Base-by-base conservation (phyloP, 176 grass and related monocot species). In the Paspalum notatum region DNA sequence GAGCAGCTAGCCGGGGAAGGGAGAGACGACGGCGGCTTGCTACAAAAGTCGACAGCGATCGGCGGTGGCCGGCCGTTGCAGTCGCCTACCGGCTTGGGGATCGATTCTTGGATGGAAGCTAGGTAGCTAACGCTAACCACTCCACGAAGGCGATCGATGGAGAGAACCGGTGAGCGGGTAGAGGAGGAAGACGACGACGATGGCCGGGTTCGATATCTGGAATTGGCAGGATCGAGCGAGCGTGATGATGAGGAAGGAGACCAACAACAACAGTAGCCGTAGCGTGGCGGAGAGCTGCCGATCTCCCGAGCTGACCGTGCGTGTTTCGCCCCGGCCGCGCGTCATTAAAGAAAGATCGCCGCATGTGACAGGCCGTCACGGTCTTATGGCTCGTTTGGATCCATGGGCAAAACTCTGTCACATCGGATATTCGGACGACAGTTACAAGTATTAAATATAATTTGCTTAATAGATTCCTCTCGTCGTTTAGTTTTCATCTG, bases 241-340 rank as follows among this genome's bases (percentile, higher is more conserved):
- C n/a, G n/a, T 8, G 17, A 16, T 0, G 63, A 1, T 43, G 42
- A 45, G 26, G 77, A 62, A 76, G 80, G 11, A 12, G 46, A 48
- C 46, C 46, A 48, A 46, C 11, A 79, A 77, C 87, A 85, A 76
- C 82, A 62, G n/a, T n/a, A n/a, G 43, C 86, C 86, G 66, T 83
- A 60, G 21, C 57, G 57, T 60, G 6, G 21, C 54, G 32, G 1
- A 32, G 32, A 32, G 6, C 57, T 12, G 59, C 80, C 74, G n/a
- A 50, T 74, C 66, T 74, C 66, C 57, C 15, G n/a, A 78, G 55
- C 70, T 84, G 76, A 80, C 82, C 63, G 62, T 68, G 68, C n/a
- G n/a, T 44, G 66, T 49, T 64, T 15, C 50, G 44, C n/a, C 43
- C 6, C n/a, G n/a, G n/a, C n/a, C 67, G 45, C 21, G 12, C 37